phyloP scores from a whole-genome alignment of 2,329 filamentous ascomycete species.

The Penicillium glabrum region DNA sequence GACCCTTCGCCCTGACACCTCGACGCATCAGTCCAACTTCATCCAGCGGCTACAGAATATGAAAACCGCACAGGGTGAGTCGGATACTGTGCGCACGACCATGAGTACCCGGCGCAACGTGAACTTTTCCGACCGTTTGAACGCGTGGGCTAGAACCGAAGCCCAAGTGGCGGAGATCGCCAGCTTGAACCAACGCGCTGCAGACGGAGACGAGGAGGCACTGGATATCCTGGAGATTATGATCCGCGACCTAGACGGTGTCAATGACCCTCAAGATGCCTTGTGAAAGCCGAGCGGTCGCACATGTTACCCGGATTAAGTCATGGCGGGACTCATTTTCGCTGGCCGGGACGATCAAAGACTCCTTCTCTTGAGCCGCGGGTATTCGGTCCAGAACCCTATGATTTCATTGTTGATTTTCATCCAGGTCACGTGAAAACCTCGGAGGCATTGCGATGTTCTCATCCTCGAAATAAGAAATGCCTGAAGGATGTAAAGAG shows the following conservation, averaged over 20 bases:
- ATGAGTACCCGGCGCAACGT: constrained; percentile 45
- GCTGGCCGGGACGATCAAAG: background rate
- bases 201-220: constrained; percentile 38
- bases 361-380: background rate
- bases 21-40: constrained; percentile 54
- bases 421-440: background rate
- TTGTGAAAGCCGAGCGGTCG: background rate
- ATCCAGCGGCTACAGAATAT: constrained; percentile 65
- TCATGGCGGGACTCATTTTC: background rate
- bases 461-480: background rate
- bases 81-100: constrained; percentile 63
- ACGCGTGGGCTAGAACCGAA: constrained; percentile 40
- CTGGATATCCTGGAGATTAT: constrained; percentile 35
- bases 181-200: constrained; percentile 35
- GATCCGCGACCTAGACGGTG: constrained; percentile 3
- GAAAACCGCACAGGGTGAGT: constrained; percentile 65
- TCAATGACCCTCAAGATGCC: background rate
- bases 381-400: background rate
- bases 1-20: constrained; percentile 27
- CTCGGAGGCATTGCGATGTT: background rate
- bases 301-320: too few relatives aligned
- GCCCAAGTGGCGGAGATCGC: constrained; percentile 38
- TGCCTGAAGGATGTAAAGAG: background rate
- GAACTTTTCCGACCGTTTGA: constrained; percentile 32
- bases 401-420: background rate